Evolutionary conservation across 768 basidiomycete genomes (phyloP).

Genomic region (Epithele typhae): DNA sequence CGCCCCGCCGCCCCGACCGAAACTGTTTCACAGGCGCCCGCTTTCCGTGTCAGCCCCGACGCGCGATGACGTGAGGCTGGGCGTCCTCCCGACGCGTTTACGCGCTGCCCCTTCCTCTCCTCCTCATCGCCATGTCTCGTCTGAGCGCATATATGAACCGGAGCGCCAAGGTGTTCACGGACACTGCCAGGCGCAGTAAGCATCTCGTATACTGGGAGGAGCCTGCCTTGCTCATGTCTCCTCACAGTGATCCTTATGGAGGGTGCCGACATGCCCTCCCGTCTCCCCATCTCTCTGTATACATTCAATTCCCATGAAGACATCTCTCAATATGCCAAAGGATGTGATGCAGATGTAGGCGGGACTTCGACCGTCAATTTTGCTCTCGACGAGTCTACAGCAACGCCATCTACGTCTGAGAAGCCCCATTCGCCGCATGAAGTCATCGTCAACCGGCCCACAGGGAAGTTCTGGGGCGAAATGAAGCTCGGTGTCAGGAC

Average conservation of each 20-base stretch:
- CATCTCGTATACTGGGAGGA: slow-evolving; percentile 3
- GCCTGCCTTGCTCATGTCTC: slow-evolving; percentile 1
- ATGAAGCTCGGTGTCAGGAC: slow-evolving; percentile 68
- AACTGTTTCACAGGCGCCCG: too few species aligned
- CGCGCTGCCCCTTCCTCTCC: not conserved
- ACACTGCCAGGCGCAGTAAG: slow-evolving; percentile 39
- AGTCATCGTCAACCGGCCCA: slow-evolving; percentile 39
- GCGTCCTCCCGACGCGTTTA: not conserved
- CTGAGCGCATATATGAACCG: slow-evolving; percentile 32
- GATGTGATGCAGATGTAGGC: slow-evolving; percentile 88
- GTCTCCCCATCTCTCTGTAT: slow-evolving; percentile 61
- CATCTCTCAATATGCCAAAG: slow-evolving; percentile 62
- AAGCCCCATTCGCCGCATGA: slow-evolving; percentile 22
- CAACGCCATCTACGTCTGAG: slow-evolving; percentile 12
- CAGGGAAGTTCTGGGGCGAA: slow-evolving; percentile 75
- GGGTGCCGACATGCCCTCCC: slow-evolving; percentile 61
- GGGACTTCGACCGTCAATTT: slow-evolving; percentile 76
- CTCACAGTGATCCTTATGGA: slow-evolving; percentile 66
- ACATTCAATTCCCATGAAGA: slow-evolving; percentile 58
- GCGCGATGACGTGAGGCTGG: too few species aligned
- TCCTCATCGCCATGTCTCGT: slow-evolving; percentile 18
- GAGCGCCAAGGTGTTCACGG: slow-evolving; percentile 34
- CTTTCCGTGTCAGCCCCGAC: too few species aligned
- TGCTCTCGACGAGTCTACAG: slow-evolving; percentile 55
- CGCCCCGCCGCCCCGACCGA: not conserved